Percentiles rank a stretch among this genome's conserved stretches.
These are phyloP conservation scores for Penicillium capsulatum DNA, from an alignment of 2,329 filamentous ascomycete species.

Conservation along the genomic window DNA sequence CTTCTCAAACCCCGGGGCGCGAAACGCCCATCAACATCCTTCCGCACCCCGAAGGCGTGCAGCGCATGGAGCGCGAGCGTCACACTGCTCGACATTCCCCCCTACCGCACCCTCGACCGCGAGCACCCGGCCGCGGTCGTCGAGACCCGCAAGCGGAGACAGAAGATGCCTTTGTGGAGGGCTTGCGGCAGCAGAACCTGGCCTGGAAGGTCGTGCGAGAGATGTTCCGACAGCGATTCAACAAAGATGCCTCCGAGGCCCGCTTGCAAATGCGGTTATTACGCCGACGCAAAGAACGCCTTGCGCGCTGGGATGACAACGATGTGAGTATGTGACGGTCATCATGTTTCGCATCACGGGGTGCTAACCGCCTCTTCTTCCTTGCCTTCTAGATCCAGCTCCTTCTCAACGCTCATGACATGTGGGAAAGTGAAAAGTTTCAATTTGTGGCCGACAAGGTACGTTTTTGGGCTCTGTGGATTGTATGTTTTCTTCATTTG, in stretches of 20 bases:
- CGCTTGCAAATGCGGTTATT: slow-evolving; percentile 42
- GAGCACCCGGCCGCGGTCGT: slow-evolving; percentile 33
- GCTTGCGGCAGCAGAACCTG: slow-evolving; percentile 34
- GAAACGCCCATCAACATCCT: slow-evolving; percentile 36
- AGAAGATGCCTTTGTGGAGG: slow-evolving; percentile 39
- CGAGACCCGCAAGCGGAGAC: slow-evolving; percentile 38
- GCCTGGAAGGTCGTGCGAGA: slow-evolving; percentile 40
- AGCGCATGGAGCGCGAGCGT: slow-evolving; percentile 37
- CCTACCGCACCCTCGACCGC: slow-evolving; percentile 23
- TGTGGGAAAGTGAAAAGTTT: slow-evolving; percentile 39
- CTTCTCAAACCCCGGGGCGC: slow-evolving; percentile 20
- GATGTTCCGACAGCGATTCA: slow-evolving; percentile 35
- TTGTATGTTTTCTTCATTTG: background rate
- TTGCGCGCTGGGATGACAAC: slow-evolving; percentile 38
- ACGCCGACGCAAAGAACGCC: slow-evolving; percentile 35
- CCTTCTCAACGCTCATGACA: slow-evolving; percentile 35
- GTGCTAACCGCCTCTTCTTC: too few species aligned
- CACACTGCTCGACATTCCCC: slow-evolving; percentile 25
- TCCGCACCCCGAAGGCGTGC: slow-evolving; percentile 39
- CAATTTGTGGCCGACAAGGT: slow-evolving; percentile 40
- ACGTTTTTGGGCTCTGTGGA: background rate
- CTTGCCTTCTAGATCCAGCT: slow-evolving; percentile 39
- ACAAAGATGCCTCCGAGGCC: slow-evolving; percentile 38
- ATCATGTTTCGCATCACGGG: too few species aligned
- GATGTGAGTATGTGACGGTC: slow-evolving; percentile 46